A percentile compares a stretch with the other conserved stretches of the same genome.
Conservation (phyloP, 176 grass and related monocot genomes). For the Cenchrus americanus region DNA sequence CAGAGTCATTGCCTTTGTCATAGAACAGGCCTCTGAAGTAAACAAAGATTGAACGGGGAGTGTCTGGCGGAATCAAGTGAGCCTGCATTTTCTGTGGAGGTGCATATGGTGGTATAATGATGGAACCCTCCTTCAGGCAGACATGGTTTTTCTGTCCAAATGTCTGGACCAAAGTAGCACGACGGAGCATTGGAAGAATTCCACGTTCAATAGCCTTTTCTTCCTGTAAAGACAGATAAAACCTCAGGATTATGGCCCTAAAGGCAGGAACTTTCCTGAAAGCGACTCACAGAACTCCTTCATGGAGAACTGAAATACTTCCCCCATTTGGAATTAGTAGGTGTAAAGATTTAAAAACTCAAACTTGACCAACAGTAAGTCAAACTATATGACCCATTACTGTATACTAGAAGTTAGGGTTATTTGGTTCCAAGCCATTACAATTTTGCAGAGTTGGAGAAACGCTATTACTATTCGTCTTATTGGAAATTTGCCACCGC, state of each 20-base stretch:
- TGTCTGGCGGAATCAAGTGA: constrained; percentile 70
- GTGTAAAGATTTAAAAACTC: no score
- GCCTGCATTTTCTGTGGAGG: constrained; percentile 93
- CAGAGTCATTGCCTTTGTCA: constrained; percentile 85
- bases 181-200: constrained; percentile 70
- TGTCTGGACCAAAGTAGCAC: constrained; percentile 79
- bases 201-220: constrained; percentile 82
- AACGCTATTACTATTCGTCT: no score
- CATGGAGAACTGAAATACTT: not conserved
- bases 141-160: constrained; percentile 90
- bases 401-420: no score
- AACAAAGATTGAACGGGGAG: constrained; percentile 81
- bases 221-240: constrained; percentile 51
- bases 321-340: no score
- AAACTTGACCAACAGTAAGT: no score
- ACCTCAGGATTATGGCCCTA: not conserved
- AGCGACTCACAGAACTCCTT: not conserved
- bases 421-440: no score
- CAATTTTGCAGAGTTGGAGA: no score
- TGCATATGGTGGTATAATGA: constrained; percentile 87
- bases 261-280: not conserved
- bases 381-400: no score
- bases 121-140: constrained; percentile 87
- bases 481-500: no score
- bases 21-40: constrained; percentile 89